Conservation (phyloP, 495 filamentous ascomycete species). For the Darksidea phi region DNA sequence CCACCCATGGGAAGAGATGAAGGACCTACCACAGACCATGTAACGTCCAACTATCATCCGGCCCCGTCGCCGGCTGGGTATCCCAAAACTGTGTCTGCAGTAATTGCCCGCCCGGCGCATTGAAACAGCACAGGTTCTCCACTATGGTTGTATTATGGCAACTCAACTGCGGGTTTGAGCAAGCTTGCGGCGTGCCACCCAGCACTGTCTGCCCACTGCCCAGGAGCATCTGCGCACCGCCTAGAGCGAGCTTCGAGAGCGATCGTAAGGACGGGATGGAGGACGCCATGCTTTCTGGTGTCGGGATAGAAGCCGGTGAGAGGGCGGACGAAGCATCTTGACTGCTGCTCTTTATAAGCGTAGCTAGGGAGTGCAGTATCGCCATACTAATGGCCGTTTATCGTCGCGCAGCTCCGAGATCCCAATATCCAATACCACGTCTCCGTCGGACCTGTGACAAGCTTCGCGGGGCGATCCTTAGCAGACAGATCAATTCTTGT, state of each 20-base stretch:
- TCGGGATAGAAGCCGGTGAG: background rate
- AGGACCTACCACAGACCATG: constrained; percentile 69
- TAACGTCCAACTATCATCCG: constrained; percentile 77
- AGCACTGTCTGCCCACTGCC: constrained; percentile 25
- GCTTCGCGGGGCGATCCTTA: constrained; percentile 29
- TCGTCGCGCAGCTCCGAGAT: too few relatives aligned
- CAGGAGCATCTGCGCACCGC: constrained; percentile 33
- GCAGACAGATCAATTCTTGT: constrained; percentile 12
- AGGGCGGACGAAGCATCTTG: constrained; percentile 24
- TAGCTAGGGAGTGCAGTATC: background rate
- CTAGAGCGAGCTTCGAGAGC: constrained; percentile 33
- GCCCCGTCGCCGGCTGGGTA: constrained; percentile 64
- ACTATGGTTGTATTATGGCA: constrained; percentile 57
- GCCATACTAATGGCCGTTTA: background rate
- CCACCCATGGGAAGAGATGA: background rate
- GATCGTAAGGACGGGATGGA: constrained; percentile 30
- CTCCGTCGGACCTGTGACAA: background rate
- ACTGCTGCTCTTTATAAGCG: background rate
- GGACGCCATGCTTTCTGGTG: constrained; percentile 18
- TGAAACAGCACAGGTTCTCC: constrained; percentile 69
- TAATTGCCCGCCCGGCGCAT: constrained; percentile 69
- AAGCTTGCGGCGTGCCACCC: constrained; percentile 37
- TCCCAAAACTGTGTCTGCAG: constrained; percentile 91
- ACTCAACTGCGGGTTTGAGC: constrained; percentile 55
- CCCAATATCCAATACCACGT: background rate